Conservation (phyloP, 257 asterid species). For the Euphrasia confusa region DNA sequence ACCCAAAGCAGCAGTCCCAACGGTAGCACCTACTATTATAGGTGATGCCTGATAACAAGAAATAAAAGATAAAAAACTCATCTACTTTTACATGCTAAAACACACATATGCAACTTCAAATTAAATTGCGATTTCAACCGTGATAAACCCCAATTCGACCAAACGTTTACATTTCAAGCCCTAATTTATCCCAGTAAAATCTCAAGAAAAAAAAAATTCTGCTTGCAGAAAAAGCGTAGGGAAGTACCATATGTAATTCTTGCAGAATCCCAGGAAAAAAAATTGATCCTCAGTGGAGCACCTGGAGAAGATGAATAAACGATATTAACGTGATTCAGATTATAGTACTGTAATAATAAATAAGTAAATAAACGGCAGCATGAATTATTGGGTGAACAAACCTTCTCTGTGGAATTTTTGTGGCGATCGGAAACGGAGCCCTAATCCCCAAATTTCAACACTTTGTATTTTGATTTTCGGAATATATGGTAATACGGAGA, state of each 20-base stretch:
- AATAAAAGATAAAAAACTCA: neutral
- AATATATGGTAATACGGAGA: too few relatives aligned
- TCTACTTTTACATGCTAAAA: neutral
- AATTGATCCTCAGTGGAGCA: neutral
- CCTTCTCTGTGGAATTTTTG: neutral
- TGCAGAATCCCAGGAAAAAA: neutral
- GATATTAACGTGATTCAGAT: neutral
- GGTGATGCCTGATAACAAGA: conserved; percentile 38
- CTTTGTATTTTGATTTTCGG: neutral
- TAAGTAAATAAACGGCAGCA: neutral
- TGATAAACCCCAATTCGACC: neutral
- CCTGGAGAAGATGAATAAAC: conserved; percentile 15
- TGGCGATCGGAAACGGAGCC: conserved; percentile 1
- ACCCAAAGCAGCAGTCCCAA: conserved; percentile 62
- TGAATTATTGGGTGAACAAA: neutral
- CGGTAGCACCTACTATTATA: conserved; percentile 37
- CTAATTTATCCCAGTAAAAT: too few relatives aligned
- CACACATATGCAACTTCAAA: neutral
- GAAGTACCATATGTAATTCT: neutral
- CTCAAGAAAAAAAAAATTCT: neutral
- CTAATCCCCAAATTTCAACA: neutral
- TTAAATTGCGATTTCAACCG: too few relatives aligned
- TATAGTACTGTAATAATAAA: neutral
- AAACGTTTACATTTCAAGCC: neutral
- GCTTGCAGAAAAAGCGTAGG: neutral